phyloP scores from a whole-genome alignment of 148 eudicot species.

The Hydrangea macrophylla region DNA sequence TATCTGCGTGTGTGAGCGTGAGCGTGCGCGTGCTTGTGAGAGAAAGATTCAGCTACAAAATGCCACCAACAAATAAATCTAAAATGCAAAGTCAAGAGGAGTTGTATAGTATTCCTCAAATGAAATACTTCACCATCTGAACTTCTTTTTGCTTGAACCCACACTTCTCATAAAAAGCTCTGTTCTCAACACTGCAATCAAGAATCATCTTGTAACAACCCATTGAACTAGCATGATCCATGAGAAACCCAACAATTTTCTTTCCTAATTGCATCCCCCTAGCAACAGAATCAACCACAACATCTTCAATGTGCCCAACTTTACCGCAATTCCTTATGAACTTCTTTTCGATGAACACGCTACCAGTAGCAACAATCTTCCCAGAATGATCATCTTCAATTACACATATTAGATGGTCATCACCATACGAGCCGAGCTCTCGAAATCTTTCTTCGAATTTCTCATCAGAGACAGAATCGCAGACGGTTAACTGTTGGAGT shows the following conservation, averaged over 20 bases:
- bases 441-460: conserved; percentile 58
- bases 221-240: conserved; percentile 51
- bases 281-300: conserved; percentile 64
- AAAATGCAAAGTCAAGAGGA: too few relatives aligned
- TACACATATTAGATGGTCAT: conserved; percentile 74
- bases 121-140: conserved; percentile 85
- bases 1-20: too few relatives aligned
- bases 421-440: conserved; percentile 56
- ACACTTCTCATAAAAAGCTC: conserved; percentile 74
- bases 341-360: conserved; percentile 79
- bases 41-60: background rate
- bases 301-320: conserved; percentile 90
- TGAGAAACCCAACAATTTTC: conserved; percentile 56
- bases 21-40: too few relatives aligned
- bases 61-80: background rate
- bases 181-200: conserved; percentile 61
- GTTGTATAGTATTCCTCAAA: conserved; percentile 15
- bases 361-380: conserved; percentile 75
- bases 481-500: conserved; percentile 71
- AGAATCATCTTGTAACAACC: conserved; percentile 97
- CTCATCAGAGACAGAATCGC: conserved; percentile 65
- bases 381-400: conserved; percentile 65
- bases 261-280: conserved; percentile 79
- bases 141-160: conserved; percentile 71
- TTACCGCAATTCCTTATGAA: conserved; percentile 81